These are phyloP conservation scores for Neurospora sp. DNA, from an alignment of 495 filamentous ascomycete species.

Conservation along the genomic window DNA sequence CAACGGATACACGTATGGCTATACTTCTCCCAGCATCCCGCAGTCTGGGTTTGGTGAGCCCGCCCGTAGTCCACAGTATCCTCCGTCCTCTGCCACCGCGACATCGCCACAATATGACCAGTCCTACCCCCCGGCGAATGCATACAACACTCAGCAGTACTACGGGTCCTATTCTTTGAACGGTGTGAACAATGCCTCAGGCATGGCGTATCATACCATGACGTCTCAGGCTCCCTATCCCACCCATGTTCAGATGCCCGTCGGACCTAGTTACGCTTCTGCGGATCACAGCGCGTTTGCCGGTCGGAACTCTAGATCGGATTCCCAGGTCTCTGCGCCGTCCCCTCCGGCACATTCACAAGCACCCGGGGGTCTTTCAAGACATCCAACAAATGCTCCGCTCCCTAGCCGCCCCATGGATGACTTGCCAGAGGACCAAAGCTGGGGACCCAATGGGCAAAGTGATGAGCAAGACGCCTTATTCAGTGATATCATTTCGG, in stretches of 20 bases:
- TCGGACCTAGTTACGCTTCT: conserved; percentile 34
- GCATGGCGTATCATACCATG: conserved; percentile 22
- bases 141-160: conserved; percentile 14
- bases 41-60: conserved; percentile 23
- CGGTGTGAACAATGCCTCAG: conserved; percentile 13
- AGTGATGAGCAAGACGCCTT: conserved; percentile 37
- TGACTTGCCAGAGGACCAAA: conserved; percentile 27
- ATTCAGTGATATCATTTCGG: conserved; percentile 45
- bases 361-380: conserved; percentile 24
- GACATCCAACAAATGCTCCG: conserved; percentile 46
- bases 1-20: conserved; percentile 29
- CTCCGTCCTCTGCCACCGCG: conserved; percentile 9
- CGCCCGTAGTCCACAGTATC: conserved; percentile 25
- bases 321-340: conserved; percentile 32
- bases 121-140: conserved; percentile 14
- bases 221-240: conserved; percentile 37
- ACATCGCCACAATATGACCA: conserved; percentile 19
- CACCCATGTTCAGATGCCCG: conserved; percentile 34
- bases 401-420: conserved; percentile 43
- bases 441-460: conserved; percentile 24
- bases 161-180: conserved; percentile 20
- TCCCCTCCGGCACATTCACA: conserved; percentile 28
- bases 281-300: conserved; percentile 30
- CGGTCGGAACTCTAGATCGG: conserved; percentile 31
- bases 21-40: conserved; percentile 26